Evolutionary conservation across 1,139 yeast species (phyloP), one percentile per base, ranked within the genome.

Genomic region (Sugiyamaella pinicola): DNA sequence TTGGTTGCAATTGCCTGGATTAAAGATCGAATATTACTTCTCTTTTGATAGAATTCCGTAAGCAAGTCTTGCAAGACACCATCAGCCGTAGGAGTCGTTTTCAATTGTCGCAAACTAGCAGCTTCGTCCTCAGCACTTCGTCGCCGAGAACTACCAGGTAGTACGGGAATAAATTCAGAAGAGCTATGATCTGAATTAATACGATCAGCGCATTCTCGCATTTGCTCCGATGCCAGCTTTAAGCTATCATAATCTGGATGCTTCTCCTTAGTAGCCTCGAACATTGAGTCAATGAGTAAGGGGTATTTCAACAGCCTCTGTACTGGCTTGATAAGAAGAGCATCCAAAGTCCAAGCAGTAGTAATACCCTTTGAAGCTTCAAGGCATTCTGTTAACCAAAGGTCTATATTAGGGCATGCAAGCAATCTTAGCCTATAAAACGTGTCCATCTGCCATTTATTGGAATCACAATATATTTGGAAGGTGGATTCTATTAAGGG

Each of bases 271-370:
- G 74, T 70, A 37, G 49, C 58, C 22, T 66, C 59, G 5, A 69
- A 48, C 47, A 71, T 51, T 19, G 67, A 56, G 15, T 58, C 58
- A 24, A 74, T 54, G 19, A 74, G 62, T 22, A 74, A 57, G 0
- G 77, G 77, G 51, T 74, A 74, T 56, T 74, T 73, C 49, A 72
- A 64, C 22, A 74, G 55, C 31, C 78, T 61, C 58, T 74, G 78
- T 13, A 74, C 74, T 1, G 78, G 78, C 55, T 74, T 74, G 57
- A 74, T 71, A 26, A 74, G 62, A 33, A 74, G 60, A 2, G 75
- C 63, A 46, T 73, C 78, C 35, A 74, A 58, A 15, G 74, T 69
- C 74, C 76, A 70, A 0, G 77, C 75, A 2, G 65, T 68, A 1
- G 77, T 72, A 31, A 59, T 52, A 9, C 54, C 47, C 42, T 58